Base-by-base conservation (phyloP, 1,284 basidiomycete species). In the Hymenochaete sp. region DNA sequence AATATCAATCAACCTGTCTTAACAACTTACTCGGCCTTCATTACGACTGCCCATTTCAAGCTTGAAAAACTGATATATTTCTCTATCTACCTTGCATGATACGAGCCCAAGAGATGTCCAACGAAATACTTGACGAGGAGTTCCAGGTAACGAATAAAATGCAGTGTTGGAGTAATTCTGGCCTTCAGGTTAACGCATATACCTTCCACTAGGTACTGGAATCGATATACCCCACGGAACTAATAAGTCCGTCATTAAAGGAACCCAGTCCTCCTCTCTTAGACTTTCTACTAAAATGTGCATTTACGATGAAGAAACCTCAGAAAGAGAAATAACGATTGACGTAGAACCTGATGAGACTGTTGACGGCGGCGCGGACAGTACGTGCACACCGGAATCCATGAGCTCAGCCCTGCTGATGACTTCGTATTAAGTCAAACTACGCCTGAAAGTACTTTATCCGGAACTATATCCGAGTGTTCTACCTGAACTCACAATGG, bases 211-310 rank as follows among this genome's bases (percentile, higher is more conserved):
- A 95, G 86, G 92, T 96, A 21, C 77, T 98, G 55, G 92, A 95
- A 68, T 85, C 90, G 18, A 98, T 98, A 62, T 98, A 95, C 64
- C 85, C 93, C 7, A 83, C 90, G 56, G 93, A 98, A 65, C 72
- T 97, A 51, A 79, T 86, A 60, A 86, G 93, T 95, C 68, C 59
- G 90, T 85, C 50, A n/a, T n/a, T n/a, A n/a, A n/a, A n/a, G n/a
- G n/a, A n/a, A n/a, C n/a, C n/a, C n/a, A n/a, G n/a, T n/a, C n/a
- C n/a, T n/a, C n/a, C n/a, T n/a, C n/a, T n/a, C n/a, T n/a, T n/a
- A n/a, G n/a, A n/a, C n/a, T n/a, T n/a, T n/a, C n/a, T n/a, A n/a
- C n/a, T n/a, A n/a, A n/a, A n/a, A n/a, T n/a, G n/a, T n/a, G n/a
- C n/a, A n/a, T n/a, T n/a, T n/a, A n/a, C n/a, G n/a, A n/a, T n/a